These are phyloP conservation scores for Naganishia randhawae DNA, from an alignment of 768 basidiomycete species.

Conservation along the genomic window DNA sequence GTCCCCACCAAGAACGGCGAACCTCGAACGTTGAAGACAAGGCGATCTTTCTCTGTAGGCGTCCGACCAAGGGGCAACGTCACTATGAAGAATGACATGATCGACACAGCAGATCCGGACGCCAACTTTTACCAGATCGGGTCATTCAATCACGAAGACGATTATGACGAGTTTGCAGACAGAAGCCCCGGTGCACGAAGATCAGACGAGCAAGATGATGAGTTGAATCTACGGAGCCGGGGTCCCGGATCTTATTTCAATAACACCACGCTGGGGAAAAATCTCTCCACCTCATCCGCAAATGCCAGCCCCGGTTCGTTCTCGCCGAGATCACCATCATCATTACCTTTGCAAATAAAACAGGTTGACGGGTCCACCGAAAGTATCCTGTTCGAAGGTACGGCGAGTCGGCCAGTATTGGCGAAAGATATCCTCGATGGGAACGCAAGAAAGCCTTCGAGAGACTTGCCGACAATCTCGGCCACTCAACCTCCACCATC, in stretches of 20 bases:
- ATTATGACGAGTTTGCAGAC: constrained; percentile 26
- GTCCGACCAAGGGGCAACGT: background rate
- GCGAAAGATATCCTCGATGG: background rate
- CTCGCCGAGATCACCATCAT: constrained; percentile 4
- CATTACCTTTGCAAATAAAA: background rate
- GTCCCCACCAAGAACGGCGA: background rate
- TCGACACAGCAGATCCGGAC: constrained; percentile 34
- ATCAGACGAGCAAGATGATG: constrained; percentile 1
- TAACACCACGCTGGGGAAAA: constrained; percentile 1
- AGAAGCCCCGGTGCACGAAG: constrained; percentile 8
- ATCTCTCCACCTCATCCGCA: background rate
- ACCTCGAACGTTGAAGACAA: background rate
- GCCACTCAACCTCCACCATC: constrained; percentile 52
- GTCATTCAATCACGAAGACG: constrained; percentile 26
- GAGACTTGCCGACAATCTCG: background rate
- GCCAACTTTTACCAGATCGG: constrained; percentile 35
- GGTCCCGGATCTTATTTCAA: background rate
- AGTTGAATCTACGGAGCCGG: background rate
- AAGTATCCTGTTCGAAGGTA: background rate
- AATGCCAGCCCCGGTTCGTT: background rate
- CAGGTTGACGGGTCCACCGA: background rate
- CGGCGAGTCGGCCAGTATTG: background rate
- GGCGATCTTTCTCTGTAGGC: constrained; percentile 2
- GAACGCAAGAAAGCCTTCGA: background rate
- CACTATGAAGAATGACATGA: constrained; percentile 11